Percentiles rank a stretch among this genome's conserved stretches.
Conservation (phyloP, 2,329 filamentous ascomycete species). For the Claviceps sp. region DNA sequence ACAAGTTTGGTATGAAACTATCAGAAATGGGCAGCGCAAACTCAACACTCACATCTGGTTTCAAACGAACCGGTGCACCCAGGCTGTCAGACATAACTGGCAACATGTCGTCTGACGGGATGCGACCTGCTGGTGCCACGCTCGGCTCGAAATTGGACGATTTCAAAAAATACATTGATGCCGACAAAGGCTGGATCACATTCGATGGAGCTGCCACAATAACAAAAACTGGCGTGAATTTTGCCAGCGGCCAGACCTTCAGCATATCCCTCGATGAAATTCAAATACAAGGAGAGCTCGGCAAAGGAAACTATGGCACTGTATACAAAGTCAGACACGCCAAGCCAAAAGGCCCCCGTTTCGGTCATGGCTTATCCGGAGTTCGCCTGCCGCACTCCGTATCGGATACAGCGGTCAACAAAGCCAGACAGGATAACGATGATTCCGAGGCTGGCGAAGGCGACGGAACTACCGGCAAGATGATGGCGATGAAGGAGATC, state of each 20-base stretch:
- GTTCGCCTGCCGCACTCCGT: conserved; percentile 25
- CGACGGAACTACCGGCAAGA: conserved; percentile 48
- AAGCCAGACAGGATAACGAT: conserved; percentile 15
- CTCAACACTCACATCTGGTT: conserved; percentile 12
- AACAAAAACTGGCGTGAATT: conserved; percentile 80
- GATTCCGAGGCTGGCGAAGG: conserved; percentile 21
- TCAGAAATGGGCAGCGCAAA: conserved; percentile 32
- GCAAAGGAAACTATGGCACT: conserved; percentile 96
- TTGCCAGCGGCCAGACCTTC: conserved; percentile 79
- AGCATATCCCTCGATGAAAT: conserved; percentile 93
- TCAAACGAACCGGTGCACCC: conserved; percentile 23
- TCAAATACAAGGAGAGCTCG: conserved; percentile 81
- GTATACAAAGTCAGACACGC: conserved; percentile 93
- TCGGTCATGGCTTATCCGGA: conserved; percentile 43
- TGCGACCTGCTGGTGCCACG: conserved; percentile 21
- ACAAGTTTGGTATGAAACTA: conserved; percentile 42
- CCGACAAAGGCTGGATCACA: conserved; percentile 78
- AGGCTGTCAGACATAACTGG: conserved; percentile 30
- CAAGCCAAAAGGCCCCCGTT: conserved; percentile 44
- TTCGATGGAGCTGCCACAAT: conserved; percentile 90
- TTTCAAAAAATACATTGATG: conserved; percentile 72
- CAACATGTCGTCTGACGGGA: conserved; percentile 8
- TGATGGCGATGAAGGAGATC: conserved; percentile 99
- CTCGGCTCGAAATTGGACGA: conserved; percentile 41
- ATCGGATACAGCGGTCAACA: conserved; percentile 20